These are phyloP conservation scores for Oryza glaberrima DNA, from an alignment of 176 grass and related monocot species.

Conservation along the genomic window DNA sequence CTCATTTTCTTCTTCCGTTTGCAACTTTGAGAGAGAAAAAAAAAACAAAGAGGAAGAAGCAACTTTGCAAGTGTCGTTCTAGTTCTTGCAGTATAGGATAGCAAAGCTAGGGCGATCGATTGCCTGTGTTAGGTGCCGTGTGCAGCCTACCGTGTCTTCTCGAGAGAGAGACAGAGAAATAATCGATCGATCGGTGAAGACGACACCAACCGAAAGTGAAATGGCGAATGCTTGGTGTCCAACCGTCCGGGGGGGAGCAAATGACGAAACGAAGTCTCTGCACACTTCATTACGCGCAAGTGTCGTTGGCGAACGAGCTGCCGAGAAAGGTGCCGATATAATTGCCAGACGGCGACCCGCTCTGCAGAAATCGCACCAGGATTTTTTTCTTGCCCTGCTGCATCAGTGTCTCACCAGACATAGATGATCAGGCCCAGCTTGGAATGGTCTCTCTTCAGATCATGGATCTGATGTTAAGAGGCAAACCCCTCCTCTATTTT, in stretches of 20 bases:
- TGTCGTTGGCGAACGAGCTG: neutral
- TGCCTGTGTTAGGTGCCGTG: neutral
- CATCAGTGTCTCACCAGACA: neutral
- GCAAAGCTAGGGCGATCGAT: neutral
- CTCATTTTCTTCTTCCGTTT: neutral
- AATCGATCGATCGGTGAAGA: neutral
- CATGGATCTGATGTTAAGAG: neutral
- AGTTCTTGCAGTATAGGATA: neutral
- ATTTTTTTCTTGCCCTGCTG: neutral
- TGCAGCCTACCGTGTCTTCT: neutral
- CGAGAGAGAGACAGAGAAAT: neutral
- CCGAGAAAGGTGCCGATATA: neutral
- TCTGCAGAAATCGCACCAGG: neutral
- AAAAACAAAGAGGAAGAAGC: too few species aligned
- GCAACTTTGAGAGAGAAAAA: neutral
- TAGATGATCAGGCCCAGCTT: neutral
- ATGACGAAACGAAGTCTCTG: neutral
- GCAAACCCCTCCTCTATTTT: neutral
- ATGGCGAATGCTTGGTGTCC: neutral
- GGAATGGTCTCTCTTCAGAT: neutral
- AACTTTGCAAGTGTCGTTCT: neutral
- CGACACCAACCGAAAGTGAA: slow-evolving; percentile 17
- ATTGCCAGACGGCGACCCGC: neutral
- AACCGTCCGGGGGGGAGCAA: neutral
- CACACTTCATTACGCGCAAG: neutral